Conservation (phyloP, 2,329 filamentous ascomycete species). For the Cucurbitaria berberidis region DNA sequence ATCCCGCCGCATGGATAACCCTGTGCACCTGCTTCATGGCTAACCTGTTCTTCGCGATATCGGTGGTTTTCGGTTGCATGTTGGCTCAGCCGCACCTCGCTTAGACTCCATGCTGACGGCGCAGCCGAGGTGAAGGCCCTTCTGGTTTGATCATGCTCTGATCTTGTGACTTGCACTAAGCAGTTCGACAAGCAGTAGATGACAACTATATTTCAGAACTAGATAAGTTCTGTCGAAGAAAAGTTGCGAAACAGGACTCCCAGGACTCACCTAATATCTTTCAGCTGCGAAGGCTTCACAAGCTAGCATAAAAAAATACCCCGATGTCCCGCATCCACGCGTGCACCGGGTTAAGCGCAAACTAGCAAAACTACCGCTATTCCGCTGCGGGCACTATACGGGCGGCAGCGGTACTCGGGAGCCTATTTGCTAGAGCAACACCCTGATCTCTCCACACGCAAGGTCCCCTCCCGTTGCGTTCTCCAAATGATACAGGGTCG, state of each 20-base stretch:
- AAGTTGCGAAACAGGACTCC: not conserved
- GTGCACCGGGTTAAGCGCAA: conserved; percentile 2
- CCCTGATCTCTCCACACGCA: not conserved
- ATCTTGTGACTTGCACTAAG: not conserved
- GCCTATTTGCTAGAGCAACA: conserved; percentile 13
- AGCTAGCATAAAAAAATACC: no score
- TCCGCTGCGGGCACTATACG: conserved; percentile 9
- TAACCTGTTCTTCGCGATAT: not conserved
- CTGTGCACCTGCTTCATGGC: not conserved
- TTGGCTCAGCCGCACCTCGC: not conserved
- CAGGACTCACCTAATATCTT: not conserved
- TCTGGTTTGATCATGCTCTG: not conserved
- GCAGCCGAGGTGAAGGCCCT: not conserved
- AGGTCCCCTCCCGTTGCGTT: not conserved
- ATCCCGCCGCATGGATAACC: not conserved
- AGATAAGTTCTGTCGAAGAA: not conserved
- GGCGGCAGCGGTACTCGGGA: conserved; percentile 11
- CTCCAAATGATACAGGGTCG: not conserved
- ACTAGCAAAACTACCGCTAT: conserved; percentile 9
- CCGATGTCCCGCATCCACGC: no score
- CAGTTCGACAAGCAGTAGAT: not conserved
- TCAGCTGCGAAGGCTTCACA: not conserved
- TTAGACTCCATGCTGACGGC: not conserved
- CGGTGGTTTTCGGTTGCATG: not conserved
- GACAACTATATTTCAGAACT: not conserved